Conservation (phyloP, 1,139 yeast species). For the Yamadazyma atlantica region DNA sequence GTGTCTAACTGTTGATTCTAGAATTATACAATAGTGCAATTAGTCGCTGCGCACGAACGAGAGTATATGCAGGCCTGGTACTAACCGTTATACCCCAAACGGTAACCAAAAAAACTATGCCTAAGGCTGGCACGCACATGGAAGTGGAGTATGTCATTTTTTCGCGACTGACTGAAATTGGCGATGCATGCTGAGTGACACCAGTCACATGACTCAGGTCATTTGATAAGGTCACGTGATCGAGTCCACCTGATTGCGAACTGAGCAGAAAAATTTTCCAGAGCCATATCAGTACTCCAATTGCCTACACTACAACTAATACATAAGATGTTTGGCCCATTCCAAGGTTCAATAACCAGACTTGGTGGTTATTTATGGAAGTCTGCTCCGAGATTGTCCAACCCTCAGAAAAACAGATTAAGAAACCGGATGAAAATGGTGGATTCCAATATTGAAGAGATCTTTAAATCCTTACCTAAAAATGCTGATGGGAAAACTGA, state of each 20-base stretch:
- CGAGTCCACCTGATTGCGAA: not conserved
- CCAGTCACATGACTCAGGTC: too few relatives aligned
- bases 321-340: conserved; percentile 87
- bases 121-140: too few relatives aligned
- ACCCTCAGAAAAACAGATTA: conserved; percentile 78
- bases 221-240: not conserved
- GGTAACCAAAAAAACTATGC: too few relatives aligned
- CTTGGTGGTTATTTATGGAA: conserved; percentile 89
- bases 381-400: conserved; percentile 66
- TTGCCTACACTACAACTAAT: too few relatives aligned
- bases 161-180: too few relatives aligned
- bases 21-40: not conserved
- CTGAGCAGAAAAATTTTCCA: conserved; percentile 10
- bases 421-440: conserved; percentile 79
- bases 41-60: not conserved
- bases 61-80: too few relatives aligned
- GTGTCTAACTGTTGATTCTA: not conserved
- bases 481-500: conserved; percentile 30
- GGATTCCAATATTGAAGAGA: conserved; percentile 71
- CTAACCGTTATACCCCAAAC: too few relatives aligned
- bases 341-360: conserved; percentile 59
- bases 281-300: too few relatives aligned
- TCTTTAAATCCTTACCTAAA: conserved; percentile 57
- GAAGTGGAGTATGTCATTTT: too few relatives aligned
- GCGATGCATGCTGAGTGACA: too few relatives aligned